Percentiles rank a stretch among this genome's conserved stretches.
phyloP scores from a whole-genome alignment of 2,329 filamentous ascomycete genomes.

The Teratosphaeriaceae sp. region DNA sequence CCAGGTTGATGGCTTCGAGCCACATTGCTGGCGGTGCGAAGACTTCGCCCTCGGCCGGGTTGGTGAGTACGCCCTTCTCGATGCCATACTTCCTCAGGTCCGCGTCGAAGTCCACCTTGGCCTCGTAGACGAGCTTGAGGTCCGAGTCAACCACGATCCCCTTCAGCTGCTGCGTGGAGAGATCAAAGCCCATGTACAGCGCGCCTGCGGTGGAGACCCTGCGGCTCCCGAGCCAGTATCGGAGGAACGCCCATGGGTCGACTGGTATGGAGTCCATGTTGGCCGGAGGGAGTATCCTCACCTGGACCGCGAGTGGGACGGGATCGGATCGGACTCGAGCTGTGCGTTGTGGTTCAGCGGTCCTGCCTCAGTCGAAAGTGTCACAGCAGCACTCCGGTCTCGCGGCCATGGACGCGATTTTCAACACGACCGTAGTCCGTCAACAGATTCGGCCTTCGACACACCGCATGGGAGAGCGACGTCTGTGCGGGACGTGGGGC shows the following conservation, averaged over 20 bases:
- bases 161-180: slow-evolving; percentile 96
- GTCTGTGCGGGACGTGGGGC: neutral
- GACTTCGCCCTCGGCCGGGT: slow-evolving; percentile 77
- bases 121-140: slow-evolving; percentile 72
- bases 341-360: no score
- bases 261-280: slow-evolving; percentile 4
- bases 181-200: slow-evolving; percentile 64
- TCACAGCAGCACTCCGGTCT: neutral
- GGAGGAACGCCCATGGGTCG: slow-evolving; percentile 2
- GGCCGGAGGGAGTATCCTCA: no score
- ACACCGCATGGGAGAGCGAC: neutral
- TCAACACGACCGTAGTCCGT: neutral
- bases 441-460: neutral
- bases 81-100: slow-evolving; percentile 67
- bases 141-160: slow-evolving; percentile 79
- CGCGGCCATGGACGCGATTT: neutral
- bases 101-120: slow-evolving; percentile 91
- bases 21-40: slow-evolving; percentile 91
- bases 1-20: slow-evolving; percentile 85
- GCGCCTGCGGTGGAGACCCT: neutral
- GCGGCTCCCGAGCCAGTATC: neutral
- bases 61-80: slow-evolving; percentile 79
- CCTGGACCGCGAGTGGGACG: no score
- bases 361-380: neutral
- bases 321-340: no score